Evolutionary conservation across 2,329 filamentous ascomycete genomes (phyloP).

Genomic region (Knufia fluminis): DNA sequence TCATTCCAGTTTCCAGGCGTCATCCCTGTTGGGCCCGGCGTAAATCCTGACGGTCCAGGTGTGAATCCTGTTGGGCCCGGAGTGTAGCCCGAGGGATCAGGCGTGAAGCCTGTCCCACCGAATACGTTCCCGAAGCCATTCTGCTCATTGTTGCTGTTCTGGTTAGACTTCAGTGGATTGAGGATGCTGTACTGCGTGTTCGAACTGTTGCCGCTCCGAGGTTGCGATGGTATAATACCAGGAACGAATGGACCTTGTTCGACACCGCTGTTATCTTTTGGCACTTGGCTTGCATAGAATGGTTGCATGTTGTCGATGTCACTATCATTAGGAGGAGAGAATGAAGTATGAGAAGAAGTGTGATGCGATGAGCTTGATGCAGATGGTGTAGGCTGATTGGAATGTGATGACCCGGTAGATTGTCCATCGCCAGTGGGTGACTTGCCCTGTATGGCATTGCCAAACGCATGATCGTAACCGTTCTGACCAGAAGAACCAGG

Average conservation of each 20-base stretch:
- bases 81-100: conserved; percentile 6
- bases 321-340: conserved; percentile 11
- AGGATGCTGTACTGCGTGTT: background rate
- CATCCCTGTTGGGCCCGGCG: conserved; percentile 13
- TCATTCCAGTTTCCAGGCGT: conserved; percentile 13
- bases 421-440: background rate
- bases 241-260: background rate
- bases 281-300: background rate
- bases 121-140: conserved; percentile 4
- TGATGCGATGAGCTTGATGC: conserved; percentile 9
- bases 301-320: background rate
- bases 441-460: background rate
- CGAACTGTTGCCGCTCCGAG: background rate
- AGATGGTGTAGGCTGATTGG: conserved; percentile 19
- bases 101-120: conserved; percentile 8
- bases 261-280: background rate
- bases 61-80: conserved; percentile 8
- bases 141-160: background rate
- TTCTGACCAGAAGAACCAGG: conserved; percentile 8
- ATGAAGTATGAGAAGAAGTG: conserved; percentile 16
- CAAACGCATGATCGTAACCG: background rate
- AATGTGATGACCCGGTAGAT: conserved; percentile 13
- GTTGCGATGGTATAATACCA: background rate
- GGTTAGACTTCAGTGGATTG: background rate
- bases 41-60: conserved; percentile 15